Base-by-base conservation (phyloP, 176 grass and related monocot species). In the Thalia dealbata region DNA sequence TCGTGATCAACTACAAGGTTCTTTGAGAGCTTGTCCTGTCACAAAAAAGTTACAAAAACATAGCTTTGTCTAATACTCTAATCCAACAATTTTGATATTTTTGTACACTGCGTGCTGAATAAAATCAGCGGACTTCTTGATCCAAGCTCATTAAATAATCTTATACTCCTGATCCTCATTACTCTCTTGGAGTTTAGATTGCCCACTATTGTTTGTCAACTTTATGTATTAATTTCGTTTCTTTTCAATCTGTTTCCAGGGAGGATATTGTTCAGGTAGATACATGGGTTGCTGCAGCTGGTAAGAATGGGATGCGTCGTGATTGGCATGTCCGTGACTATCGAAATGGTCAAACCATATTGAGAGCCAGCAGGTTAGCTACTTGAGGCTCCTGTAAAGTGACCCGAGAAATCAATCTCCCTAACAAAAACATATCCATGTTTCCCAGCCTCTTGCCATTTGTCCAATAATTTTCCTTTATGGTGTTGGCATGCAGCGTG, bases 271-370 rank as follows among this genome's bases (percentile, higher is more conserved):
- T 99, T 75, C 81, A 95, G 73, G 87, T 99, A 32, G 86, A 99
- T 63, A 99, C 95, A 79, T 99, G 95, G 95, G 88, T 82, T 74
- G 86, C 85, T 52, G 51, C 74, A 54, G 77, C 87, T 81, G 95
- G 95, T 72, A 99, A 91, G 88, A 99, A 99, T 78, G 95, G 90
- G 54, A 95, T 99, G 90, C 81, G 90, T 3, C 84, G 95, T 61
- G 90, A 95, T 83, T 99, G 90, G 90, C 90, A 95, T 82, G 81
- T 99, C 83, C 79, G 81, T 19, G 95, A 99, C 84, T 85, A 75
- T 67, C 76, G 78, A 35, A 88, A 87, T 4, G 90, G 90, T 28
- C 77, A 80, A 45, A 99, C 85, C 29, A 75, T 99, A 73, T 63
- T 99, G 80, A 86, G 87, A 79, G 95, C 95, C 52, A 95, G 83